Conservation (phyloP, 2,329 filamentous ascomycete genomes). For the Lasiodiplodia gonubiensis region DNA sequence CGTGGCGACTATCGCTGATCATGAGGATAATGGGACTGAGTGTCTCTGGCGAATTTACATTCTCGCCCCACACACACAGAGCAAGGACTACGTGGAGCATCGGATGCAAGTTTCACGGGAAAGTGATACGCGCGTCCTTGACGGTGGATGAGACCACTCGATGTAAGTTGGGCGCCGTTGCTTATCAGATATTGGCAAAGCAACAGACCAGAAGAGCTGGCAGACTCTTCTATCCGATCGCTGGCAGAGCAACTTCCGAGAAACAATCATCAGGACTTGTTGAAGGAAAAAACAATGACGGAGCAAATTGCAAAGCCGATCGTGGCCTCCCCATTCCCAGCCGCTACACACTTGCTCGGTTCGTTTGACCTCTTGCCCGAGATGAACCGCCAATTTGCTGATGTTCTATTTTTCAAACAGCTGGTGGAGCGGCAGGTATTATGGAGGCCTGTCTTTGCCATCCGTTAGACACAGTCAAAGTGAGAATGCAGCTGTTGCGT, state of each 20-base stretch:
- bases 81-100: neutral
- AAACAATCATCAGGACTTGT: too few relatives aligned
- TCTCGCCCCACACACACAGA: neutral
- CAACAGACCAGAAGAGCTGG: too few relatives aligned
- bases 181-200: too few relatives aligned
- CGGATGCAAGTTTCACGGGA: neutral
- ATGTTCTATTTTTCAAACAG: neutral
- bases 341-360: neutral
- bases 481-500: neutral
- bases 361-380: neutral
- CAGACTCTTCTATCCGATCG: too few relatives aligned
- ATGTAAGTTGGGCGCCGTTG: too few relatives aligned
- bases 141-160: neutral
- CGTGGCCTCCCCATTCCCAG: neutral
- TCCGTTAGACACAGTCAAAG: constrained; percentile 13
- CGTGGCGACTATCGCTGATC: neutral
- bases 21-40: neutral
- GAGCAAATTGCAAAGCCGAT: neutral
- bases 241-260: too few relatives aligned
- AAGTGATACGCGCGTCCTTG: neutral
- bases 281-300: neutral
- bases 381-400: neutral
- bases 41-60: neutral
- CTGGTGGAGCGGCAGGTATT: constrained; percentile 9
- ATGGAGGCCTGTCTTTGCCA: constrained; percentile 13